Base-by-base conservation (phyloP, 2,329 filamentous ascomycete genomes). In the Trichoderma breve region DNA sequence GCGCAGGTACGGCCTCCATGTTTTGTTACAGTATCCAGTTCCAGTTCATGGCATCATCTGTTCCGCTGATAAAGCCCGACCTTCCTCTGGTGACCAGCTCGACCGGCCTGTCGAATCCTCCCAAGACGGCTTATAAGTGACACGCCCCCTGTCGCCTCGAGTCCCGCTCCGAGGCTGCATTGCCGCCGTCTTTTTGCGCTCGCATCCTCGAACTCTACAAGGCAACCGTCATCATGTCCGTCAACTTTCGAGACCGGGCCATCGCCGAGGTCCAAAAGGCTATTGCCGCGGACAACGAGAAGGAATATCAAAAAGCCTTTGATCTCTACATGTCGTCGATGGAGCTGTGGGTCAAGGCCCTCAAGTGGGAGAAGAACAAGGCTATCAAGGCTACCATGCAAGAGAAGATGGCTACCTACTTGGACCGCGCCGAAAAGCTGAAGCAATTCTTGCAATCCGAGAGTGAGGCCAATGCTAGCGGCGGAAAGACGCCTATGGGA, bases 331-430 rank as follows among this genome's bases (percentile, higher is more conserved):
- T 97, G 86, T 91, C 94, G 76, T 92, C 95, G 66, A 92, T 99
- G 77, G 95, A 99, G 84, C 90, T 98, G 72, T 99, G 98, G 87
- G 97, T 99, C 93, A 92, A 98, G 73, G 96, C 96, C 39, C 88
- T 99, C 73, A 99, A 99, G 87, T 99, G 95, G 95, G 96, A 99
- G 86, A 99, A 98, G 89, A 98, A 98, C 84, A 91, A 93, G 74
- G 95, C 95, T 78, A 95, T 94, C 75, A 98, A 98, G 86, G 94
- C 97, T 80, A 97, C 97, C 89, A 98, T 99, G 82, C 92, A 96
- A 77, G 90, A 93, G 77, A 98, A 98, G 86, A 94, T 95, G 24
- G 93, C 88, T 77, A 95, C 98, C 81, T 99, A 99, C 86, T 97
- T 99, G 92, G 95, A 98, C 83, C 93, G 96, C 74, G 96, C 96